Conservation (phyloP, 225 moss, liverwort and hornwort genomes). For the Asterella californica region DNA sequence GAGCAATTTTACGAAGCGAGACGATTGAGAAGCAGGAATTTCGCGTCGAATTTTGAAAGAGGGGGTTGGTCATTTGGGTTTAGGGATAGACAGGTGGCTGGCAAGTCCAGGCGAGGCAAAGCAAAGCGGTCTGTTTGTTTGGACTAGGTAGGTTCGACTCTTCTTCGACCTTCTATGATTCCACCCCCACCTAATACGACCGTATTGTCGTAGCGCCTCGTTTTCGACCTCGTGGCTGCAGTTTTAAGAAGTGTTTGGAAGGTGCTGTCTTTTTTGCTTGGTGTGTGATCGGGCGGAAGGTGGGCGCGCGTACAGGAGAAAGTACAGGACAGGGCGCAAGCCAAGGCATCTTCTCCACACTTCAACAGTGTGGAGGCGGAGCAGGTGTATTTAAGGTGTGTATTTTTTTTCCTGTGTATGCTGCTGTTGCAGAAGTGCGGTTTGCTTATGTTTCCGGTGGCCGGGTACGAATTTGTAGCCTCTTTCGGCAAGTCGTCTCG, state of each 20-base stretch:
- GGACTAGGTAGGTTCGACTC: background rate
- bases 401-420: background rate
- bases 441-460: background rate
- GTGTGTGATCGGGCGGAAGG: slow-evolving; percentile 3
- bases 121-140: no score
- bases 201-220: background rate
- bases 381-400: background rate
- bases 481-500: background rate
- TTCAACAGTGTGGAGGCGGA: background rate
- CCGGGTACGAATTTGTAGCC: background rate
- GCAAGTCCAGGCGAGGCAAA: no score
- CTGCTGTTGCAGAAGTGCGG: background rate
- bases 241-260: background rate
- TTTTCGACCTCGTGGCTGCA: background rate
- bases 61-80: slow-evolving; percentile 11
- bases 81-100: slow-evolving; percentile 11
- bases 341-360: background rate
- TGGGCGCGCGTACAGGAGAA: no score
- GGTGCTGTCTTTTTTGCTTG: background rate
- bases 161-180: background rate
- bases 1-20: background rate
- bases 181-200: background rate
- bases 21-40: slow-evolving; percentile 3
- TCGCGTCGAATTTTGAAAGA: background rate
- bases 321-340: background rate